These are phyloP conservation scores for Wickerhamiella galacta DNA, from an alignment of 805 yeast genomes.

Conservation along the genomic window DNA sequence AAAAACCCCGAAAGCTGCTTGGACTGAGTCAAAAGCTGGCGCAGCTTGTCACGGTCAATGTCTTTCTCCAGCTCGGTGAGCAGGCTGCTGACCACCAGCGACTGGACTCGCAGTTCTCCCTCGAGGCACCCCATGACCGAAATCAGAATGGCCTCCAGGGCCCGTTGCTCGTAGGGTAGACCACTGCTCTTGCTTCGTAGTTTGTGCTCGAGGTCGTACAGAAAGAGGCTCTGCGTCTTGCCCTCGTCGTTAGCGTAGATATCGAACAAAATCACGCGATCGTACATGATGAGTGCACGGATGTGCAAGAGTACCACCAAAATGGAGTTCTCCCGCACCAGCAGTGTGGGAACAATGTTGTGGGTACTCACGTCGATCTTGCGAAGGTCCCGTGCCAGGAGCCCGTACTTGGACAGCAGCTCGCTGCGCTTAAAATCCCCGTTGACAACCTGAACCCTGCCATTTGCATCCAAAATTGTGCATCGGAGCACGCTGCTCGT, in stretches of 20 bases:
- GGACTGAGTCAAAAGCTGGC: conserved; percentile 66
- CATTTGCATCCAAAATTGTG: conserved; percentile 58
- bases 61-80: conserved; percentile 64
- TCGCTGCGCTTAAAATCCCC: conserved; percentile 58
- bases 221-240: conserved; percentile 52
- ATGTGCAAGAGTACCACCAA: conserved; percentile 73
- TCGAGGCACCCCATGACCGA: conserved; percentile 63
- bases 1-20: conserved; percentile 71
- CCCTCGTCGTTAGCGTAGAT: conserved; percentile 34
- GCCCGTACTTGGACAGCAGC: conserved; percentile 54
- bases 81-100: conserved; percentile 56
- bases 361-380: conserved; percentile 68
- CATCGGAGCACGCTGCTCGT: conserved; percentile 41
- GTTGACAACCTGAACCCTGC: conserved; percentile 53
- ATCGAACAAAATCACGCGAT: conserved; percentile 72
- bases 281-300: conserved; percentile 71
- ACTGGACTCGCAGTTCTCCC: conserved; percentile 75
- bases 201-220: conserved; percentile 63
- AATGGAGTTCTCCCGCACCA: conserved; percentile 62
- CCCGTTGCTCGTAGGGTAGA: conserved; percentile 79
- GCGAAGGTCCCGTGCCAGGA: conserved; percentile 78
- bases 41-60: conserved; percentile 61
- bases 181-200: conserved; percentile 28
- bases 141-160: conserved; percentile 71
- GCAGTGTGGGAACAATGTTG: conserved; percentile 79